Base-by-base conservation (phyloP, 2,329 filamentous ascomycete species). In the Aspergillus brunneoviolaceus region DNA sequence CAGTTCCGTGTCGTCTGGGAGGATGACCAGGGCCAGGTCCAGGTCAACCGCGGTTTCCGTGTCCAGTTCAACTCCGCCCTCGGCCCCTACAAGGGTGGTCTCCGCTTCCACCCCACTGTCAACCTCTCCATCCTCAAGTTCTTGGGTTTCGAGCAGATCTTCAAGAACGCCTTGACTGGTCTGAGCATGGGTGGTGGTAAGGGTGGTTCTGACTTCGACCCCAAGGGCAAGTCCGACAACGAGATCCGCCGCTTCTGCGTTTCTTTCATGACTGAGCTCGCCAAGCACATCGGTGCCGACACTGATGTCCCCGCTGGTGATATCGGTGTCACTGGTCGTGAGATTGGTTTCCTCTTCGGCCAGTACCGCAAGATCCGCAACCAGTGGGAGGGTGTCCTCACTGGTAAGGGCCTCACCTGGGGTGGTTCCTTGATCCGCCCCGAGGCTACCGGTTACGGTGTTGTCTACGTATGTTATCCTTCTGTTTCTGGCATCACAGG, bases 31-130 rank as follows among this genome's bases (percentile, higher is more conserved):
- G 90, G 90, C 80, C 75, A 77, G 65, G 84, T 93, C 71, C 90
- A 96, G 81, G 89, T 96, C 81, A 96, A 97, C 87, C 89, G 91
- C 67, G 95, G 92, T 69, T 97, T 90, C 85, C 90, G 95, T 72
- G 94, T 99, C 52, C 95, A 98, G 81, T 98, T 96, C 88, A 99
- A 98, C 88, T 96, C 91, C 51, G 93, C 94, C 50, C 88, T 98
- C 23, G 95, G 95, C 60, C 95, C 95, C 56, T 98, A 96, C 89
- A 98, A 98, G 87, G 95, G 95, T 68, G 95, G 95, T 76, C 88
- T 98, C 69, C 86, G 95, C 70, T 92, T 99, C 80, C 95, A 99
- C 80, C 95, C 94, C 64, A 69, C 72, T 35, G 80, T 82, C 58
- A 83, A 89, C 76, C 81, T 89, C 57, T 85, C 82, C 59, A 83